Conservation (phyloP, 2,329 filamentous ascomycete genomes). For the Xylaria sp. region DNA sequence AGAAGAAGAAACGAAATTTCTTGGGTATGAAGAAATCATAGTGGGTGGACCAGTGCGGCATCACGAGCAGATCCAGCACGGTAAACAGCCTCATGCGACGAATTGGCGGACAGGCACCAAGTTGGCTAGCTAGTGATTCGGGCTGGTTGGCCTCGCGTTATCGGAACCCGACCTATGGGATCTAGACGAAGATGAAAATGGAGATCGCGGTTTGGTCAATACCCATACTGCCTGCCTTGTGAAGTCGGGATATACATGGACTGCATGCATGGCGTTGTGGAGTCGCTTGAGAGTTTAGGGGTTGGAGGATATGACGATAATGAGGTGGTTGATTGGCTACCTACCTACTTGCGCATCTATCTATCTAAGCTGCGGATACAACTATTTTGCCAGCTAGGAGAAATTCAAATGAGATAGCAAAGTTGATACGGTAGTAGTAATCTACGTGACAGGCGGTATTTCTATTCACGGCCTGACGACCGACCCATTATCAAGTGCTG, state of each 20-base stretch:
- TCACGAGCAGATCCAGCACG: not conserved
- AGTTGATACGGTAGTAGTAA: not conserved
- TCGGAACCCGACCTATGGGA: not conserved
- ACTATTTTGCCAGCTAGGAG: not conserved
- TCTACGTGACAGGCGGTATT: not conserved
- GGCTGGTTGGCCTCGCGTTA: not conserved
- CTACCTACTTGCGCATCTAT: not conserved
- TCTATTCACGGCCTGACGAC: not conserved
- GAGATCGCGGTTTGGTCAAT: not conserved
- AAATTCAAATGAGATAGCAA: not conserved
- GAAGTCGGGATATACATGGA: not conserved
- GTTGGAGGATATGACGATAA: conserved; percentile 3
- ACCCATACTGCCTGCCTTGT: not conserved
- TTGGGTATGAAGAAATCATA: conserved; percentile 66
- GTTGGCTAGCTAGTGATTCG: conserved; percentile 16
- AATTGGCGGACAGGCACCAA: not conserved
- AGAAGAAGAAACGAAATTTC: conserved; percentile 70
- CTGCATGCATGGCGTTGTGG: conserved; percentile 26
- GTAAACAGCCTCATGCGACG: not conserved
- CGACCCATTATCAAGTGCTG: too few relatives aligned
- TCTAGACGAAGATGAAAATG: not conserved
- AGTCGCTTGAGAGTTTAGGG: not conserved
- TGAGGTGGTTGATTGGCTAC: conserved; percentile 11
- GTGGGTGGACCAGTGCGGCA: not conserved
- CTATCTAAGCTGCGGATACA: not conserved